These are phyloP conservation scores for Xylaria sp. DNA, from an alignment of 2,329 filamentous ascomycete species.

Conservation along the genomic window DNA sequence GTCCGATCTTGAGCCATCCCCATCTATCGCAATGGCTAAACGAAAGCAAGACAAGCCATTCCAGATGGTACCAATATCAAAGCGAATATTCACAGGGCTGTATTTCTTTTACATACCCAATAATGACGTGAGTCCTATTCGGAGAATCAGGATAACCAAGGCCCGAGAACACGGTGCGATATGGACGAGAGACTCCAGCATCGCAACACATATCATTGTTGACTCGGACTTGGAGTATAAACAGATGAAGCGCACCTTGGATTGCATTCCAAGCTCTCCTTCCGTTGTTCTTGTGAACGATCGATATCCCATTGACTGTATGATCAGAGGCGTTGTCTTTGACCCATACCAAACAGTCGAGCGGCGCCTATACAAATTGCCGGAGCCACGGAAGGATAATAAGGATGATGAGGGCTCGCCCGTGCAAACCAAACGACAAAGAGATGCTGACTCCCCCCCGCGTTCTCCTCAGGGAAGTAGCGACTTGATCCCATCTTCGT, in stretches of 20 bases:
- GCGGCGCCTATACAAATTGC: constrained; percentile 68
- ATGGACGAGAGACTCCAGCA: constrained; percentile 69
- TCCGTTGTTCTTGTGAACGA: constrained; percentile 72
- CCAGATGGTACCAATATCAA: constrained; percentile 59
- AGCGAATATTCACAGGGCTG: constrained; percentile 69
- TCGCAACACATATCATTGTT: constrained; percentile 81
- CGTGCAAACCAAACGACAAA: constrained; percentile 35
- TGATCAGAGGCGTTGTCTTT: constrained; percentile 66
- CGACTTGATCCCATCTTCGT: constrained; percentile 31
- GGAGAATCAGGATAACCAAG: constrained; percentile 77
- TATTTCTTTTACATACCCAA: constrained; percentile 83
- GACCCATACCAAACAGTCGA: constrained; percentile 65
- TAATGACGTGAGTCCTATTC: constrained; percentile 73
- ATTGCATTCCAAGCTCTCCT: constrained; percentile 47
- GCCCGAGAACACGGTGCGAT: constrained; percentile 78
- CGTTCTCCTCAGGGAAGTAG: constrained; percentile 19
- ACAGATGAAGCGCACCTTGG: constrained; percentile 69
- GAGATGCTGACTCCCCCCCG: constrained; percentile 8
- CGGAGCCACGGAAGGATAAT: constrained; percentile 55
- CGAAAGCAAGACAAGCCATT: constrained; percentile 57
- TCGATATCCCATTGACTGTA: constrained; percentile 74
- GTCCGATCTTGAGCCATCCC: constrained; percentile 36
- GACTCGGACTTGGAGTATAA: constrained; percentile 74
- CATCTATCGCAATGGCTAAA: constrained; percentile 52
- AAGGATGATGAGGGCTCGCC: constrained; percentile 32